These are phyloP conservation scores for Salix arbutifolia DNA, from an alignment of 345 rosid species.

Conservation along the genomic window DNA sequence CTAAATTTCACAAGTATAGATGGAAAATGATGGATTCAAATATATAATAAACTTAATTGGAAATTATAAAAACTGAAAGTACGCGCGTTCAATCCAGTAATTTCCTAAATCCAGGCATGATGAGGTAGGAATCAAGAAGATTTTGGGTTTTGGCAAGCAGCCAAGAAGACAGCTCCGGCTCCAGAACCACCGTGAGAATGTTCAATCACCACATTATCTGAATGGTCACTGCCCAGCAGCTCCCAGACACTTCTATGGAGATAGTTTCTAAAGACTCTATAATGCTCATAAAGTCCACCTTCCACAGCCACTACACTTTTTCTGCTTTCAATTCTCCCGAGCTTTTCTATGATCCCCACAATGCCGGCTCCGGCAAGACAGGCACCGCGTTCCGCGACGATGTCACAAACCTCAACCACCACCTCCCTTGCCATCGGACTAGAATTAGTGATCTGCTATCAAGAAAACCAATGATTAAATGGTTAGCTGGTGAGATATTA, in stretches of 20 bases:
- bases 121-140: slow-evolving; percentile 13
- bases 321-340: slow-evolving; percentile 46
- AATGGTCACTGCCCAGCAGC: slow-evolving; percentile 59
- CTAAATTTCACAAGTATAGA: too few species aligned
- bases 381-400: slow-evolving; percentile 62
- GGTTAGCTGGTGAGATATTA: too few species aligned
- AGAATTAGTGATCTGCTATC: slow-evolving; percentile 41
- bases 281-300: slow-evolving; percentile 65
- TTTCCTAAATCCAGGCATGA: not conserved
- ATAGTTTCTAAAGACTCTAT: slow-evolving; percentile 55
- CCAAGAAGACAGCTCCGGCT: slow-evolving; percentile 53
- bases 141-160: slow-evolving; percentile 33
- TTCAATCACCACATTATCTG: slow-evolving; percentile 46
- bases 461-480: too few species aligned
- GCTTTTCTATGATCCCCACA: slow-evolving; percentile 64
- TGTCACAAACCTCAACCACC: slow-evolving; percentile 58
- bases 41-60: not conserved
- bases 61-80: not conserved
- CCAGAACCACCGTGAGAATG: slow-evolving; percentile 60
- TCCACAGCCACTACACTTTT: slow-evolving; percentile 51
- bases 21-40: too few species aligned
- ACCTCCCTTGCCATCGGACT: slow-evolving; percentile 42
- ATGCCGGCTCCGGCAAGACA: slow-evolving; percentile 59
- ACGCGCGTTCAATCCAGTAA: not conserved
- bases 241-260: slow-evolving; percentile 64